phyloP scores from a whole-genome alignment of 2,329 filamentous ascomycete species.

The Trichophyton schoenleinii region DNA sequence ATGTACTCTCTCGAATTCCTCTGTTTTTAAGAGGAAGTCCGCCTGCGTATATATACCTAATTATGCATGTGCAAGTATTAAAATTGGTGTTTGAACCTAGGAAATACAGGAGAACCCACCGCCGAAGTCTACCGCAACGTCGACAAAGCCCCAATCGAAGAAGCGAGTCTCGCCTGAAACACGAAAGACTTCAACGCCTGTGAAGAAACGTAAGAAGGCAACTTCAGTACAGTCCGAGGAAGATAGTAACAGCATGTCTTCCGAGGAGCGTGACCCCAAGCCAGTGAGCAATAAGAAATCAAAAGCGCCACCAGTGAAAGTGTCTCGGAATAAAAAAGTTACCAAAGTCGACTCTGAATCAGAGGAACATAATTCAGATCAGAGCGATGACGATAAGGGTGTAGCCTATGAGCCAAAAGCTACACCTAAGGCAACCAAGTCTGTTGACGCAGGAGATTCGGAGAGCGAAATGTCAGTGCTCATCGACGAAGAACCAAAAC shows the following conservation, averaged over 20 bases:
- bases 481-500: conserved; percentile 60
- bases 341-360: conserved; percentile 6
- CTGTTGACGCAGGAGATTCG: conserved; percentile 21
- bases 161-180: conserved; percentile 20
- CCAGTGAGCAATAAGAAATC: conserved; percentile 5
- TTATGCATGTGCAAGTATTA: not conserved
- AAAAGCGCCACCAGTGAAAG: not conserved
- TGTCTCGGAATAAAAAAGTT: conserved; percentile 7
- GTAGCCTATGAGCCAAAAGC: conserved; percentile 9
- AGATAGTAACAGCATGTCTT: conserved; percentile 12
- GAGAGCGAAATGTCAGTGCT: conserved; percentile 60
- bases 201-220: conserved; percentile 26
- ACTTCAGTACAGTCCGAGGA: conserved; percentile 14
- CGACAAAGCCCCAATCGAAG: conserved; percentile 14
- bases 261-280: conserved; percentile 11
- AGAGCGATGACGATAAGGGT: not conserved
- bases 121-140: conserved; percentile 12
- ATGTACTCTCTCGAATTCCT: conserved; percentile 11
- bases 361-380: conserved; percentile 12
- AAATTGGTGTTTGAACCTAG: not conserved
- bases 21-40: not conserved
- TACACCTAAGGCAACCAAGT: conserved; percentile 3
- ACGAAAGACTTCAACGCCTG: conserved; percentile 15
- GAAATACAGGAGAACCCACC: conserved; percentile 7
- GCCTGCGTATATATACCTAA: not conserved